Base-by-base conservation (phyloP, 805 yeast species). In the Saccharomycopsis fibuligera region DNA sequence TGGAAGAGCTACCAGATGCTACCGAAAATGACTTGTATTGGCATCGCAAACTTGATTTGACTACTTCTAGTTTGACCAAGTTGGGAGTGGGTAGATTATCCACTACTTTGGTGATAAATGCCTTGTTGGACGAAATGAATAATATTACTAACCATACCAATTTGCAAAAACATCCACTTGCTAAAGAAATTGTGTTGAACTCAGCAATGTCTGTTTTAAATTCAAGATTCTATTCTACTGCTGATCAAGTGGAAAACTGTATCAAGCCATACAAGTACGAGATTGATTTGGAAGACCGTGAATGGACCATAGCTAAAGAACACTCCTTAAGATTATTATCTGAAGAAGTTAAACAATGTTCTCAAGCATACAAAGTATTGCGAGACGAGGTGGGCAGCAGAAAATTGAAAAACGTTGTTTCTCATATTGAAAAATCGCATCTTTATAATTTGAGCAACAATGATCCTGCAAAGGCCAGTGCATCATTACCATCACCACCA, bases 161-260 rank as follows among this genome's bases (percentile, higher is more conserved):
- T 48, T 73, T 93, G 59, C 74, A 79, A 52, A 83, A 81, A 54
- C 97, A 91, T 61, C 95, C 95, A n/a, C 70, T 85, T 65, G 95
- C 95, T 2, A 80, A 79, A 56, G 77, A 79, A 38, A 82, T 87
- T 2, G 89, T 93, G 8, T 78, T 76, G 46, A 95, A 88, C 36
- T 95, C 97, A 2, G 95, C 96, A 0, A 74, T 77, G 29, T 70
- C 81, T 22, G 96, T 93, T 5, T 70, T 93, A 54, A 81, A 81
- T 54, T 68, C 85, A 24, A 79, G 91, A 55, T 93, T 76, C 62
- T 86, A 81, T 55, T 83, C 96, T 1, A 91, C 99, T 0, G 95
- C 99, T 0, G 99, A 95, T 63, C 99, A 93, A 64, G 98, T 93
- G 5, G 99, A 93, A 60, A 93, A 95, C 65, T 90, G 98, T 68